phyloP scores from a whole-genome alignment of 129 eudicot genomes.

The Chrysanthemum lavandulifolium region DNA sequence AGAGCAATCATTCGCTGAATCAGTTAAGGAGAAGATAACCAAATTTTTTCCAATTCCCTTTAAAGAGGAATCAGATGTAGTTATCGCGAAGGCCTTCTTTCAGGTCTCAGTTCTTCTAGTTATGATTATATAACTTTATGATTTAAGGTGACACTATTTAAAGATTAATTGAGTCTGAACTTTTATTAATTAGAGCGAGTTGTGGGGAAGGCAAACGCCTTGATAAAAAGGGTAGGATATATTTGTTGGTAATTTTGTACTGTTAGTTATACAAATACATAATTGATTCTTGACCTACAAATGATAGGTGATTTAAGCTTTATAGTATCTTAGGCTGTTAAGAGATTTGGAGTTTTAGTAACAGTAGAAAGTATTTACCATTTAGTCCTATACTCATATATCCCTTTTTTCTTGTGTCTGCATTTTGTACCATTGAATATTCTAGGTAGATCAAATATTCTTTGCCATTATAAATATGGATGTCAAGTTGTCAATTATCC shows the following conservation, averaged over 20 bases:
- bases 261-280: background rate
- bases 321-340: background rate
- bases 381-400: background rate
- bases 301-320: background rate
- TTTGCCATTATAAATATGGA: background rate
- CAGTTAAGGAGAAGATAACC: conserved; percentile 36
- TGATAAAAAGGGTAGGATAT: background rate
- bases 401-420: background rate
- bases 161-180: no score
- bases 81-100: conserved; percentile 85
- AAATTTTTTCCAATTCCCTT: conserved; percentile 83
- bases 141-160: no score
- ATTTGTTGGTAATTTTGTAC: background rate
- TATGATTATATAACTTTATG: background rate
- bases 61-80: conserved; percentile 78
- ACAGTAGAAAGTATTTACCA: background rate
- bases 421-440: background rate
- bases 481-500: background rate
- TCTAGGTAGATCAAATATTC: background rate
- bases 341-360: background rate
- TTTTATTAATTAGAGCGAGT: background rate
- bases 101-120: conserved; percentile 48
- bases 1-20: no score
- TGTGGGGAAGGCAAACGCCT: conserved; percentile 1
- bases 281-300: no score